Conservation (phyloP, 345 rosid genomes). For the Raphanus sativus region DNA sequence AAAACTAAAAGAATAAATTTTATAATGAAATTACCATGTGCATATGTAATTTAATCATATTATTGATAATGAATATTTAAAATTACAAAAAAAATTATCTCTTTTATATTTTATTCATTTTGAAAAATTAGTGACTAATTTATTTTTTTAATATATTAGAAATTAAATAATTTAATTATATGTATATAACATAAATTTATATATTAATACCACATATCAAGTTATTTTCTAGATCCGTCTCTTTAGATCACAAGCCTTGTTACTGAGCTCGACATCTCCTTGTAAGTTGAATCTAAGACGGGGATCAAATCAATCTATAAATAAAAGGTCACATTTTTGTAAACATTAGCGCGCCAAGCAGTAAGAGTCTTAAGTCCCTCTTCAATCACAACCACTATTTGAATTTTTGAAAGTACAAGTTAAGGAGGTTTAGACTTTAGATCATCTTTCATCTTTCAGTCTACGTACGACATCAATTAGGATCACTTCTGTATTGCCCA, state of each 20-base stretch:
- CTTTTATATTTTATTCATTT: no score
- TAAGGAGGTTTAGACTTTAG: not conserved
- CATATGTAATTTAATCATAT: no score
- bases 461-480: not conserved
- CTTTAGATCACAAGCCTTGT: constrained; percentile 38
- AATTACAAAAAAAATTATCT: no score
- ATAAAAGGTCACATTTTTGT: not conserved
- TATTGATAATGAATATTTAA: no score
- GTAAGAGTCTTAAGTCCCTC: constrained; percentile 7
- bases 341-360: not conserved
- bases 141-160: no score
- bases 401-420: not conserved
- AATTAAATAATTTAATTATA: no score
- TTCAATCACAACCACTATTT: constrained; percentile 4
- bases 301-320: constrained; percentile 36
- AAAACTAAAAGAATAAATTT: no score
- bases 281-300: constrained; percentile 74
- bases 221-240: no score
- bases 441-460: constrained; percentile 9
- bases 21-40: no score
- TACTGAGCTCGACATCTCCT: constrained; percentile 44
- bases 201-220: no score
- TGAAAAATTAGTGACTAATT: no score
- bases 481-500: not conserved
- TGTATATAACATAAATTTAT: no score